Conservation (phyloP, 2,329 filamentous ascomycete species). For the Apiospora aurea region DNA sequence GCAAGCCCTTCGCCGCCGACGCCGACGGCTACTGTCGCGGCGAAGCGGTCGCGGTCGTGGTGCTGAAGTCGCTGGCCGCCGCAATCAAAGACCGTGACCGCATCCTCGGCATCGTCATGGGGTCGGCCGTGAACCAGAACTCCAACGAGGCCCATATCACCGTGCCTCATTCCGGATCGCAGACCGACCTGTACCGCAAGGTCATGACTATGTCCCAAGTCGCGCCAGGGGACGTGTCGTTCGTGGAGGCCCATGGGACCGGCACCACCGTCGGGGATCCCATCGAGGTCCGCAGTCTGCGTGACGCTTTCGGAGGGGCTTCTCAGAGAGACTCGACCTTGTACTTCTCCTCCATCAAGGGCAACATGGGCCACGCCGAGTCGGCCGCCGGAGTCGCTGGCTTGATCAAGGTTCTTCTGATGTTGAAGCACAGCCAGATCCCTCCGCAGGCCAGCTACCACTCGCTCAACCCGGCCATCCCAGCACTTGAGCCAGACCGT, state of each 20-base stretch:
- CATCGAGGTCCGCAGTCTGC: slow-evolving; percentile 35
- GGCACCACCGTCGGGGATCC: slow-evolving; percentile 48
- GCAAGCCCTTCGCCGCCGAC: slow-evolving; percentile 46
- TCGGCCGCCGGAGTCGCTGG: slow-evolving; percentile 40
- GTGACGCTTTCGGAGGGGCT: slow-evolving; percentile 34
- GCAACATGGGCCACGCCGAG: slow-evolving; percentile 42
- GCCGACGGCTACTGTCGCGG: slow-evolving; percentile 62
- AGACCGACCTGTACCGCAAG: slow-evolving; percentile 40
- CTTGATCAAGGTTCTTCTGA: slow-evolving; percentile 42
- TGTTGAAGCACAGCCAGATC: slow-evolving; percentile 39
- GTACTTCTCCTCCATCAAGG: slow-evolving; percentile 41
- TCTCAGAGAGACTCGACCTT: slow-evolving; percentile 21
- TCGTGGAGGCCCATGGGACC: slow-evolving; percentile 52
- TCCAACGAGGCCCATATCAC: slow-evolving; percentile 50
- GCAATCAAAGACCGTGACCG: slow-evolving; percentile 56
- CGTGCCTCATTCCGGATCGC: slow-evolving; percentile 45
- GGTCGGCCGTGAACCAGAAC: slow-evolving; percentile 50
- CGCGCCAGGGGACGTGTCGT: slow-evolving; percentile 36
- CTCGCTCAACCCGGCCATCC: slow-evolving; percentile 40
- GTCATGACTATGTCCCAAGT: slow-evolving; percentile 40
- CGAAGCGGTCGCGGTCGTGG: slow-evolving; percentile 54
- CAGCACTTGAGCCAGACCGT: slow-evolving; percentile 28
- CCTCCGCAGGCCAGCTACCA: slow-evolving; percentile 38
- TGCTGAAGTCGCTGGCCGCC: slow-evolving; percentile 55
- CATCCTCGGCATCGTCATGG: slow-evolving; percentile 49